phyloP scores from a whole-genome alignment of 495 filamentous ascomycete species.

The Tuber borchii region DNA sequence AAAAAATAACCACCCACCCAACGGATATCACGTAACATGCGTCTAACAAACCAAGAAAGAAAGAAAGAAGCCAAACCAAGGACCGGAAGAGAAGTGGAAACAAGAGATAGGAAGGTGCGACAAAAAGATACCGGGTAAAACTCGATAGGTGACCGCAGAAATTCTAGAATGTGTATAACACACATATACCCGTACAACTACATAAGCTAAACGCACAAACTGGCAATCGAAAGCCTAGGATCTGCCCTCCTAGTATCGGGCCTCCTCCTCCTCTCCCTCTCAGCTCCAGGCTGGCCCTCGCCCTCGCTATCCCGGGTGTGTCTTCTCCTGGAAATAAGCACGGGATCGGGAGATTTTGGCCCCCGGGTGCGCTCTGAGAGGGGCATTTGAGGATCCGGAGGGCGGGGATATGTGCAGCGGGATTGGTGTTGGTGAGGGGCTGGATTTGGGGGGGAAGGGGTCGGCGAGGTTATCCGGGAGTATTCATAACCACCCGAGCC shows the following conservation, averaged over 20 bases:
- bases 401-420: not conserved
- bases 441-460: not conserved
- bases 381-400: not conserved
- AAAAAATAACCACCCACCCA: not conserved
- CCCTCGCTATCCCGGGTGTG: not conserved
- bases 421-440: not conserved
- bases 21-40: not conserved
- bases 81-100: not conserved
- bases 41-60: not conserved
- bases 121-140: not conserved
- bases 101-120: no score
- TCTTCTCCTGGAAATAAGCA: not conserved
- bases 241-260: not conserved
- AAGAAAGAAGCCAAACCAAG: not conserved
- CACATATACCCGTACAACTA: not conserved
- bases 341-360: not conserved
- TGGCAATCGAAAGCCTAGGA: not conserved
- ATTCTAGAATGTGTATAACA: not conserved
- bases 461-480: not conserved
- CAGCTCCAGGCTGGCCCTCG: not conserved
- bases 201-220: not conserved
- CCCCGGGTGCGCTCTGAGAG: not conserved
- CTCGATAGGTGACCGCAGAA: not conserved
- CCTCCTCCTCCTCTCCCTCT: not conserved
- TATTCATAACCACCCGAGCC: not conserved